Evolutionary conservation across 306 rosid species (phyloP).

Genomic region (Cicer chorassanicum): DNA sequence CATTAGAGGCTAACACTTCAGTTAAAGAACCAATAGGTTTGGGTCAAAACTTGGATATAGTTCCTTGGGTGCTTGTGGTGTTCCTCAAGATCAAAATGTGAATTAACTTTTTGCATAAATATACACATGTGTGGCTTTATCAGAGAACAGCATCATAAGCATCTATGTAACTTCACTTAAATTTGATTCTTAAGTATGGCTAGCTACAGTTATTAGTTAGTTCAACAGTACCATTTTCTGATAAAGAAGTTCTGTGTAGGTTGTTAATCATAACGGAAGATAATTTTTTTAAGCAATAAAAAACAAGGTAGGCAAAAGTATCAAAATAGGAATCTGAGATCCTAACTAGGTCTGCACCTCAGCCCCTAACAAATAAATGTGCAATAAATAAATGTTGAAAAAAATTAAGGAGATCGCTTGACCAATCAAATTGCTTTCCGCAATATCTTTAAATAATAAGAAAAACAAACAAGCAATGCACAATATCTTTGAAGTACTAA

Average conservation of each 20-base stretch:
- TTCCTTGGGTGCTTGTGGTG: neutral
- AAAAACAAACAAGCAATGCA: neutral
- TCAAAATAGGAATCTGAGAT: too few relatives aligned
- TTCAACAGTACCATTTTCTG: neutral
- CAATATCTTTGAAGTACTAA: neutral
- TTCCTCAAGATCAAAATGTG: neutral
- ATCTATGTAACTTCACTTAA: neutral
- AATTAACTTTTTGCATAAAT: neutral
- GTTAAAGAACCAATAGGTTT: neutral
- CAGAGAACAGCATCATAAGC: neutral
- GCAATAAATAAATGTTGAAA: neutral
- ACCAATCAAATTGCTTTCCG: neutral
- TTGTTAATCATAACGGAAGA: neutral
- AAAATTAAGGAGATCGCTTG: neutral
- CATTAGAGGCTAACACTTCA: conserved; percentile 1
- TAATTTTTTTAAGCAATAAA: too few relatives aligned
- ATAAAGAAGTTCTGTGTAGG: neutral
- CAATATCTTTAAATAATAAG: neutral
- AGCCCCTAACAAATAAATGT: neutral
- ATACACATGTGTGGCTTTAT: neutral
- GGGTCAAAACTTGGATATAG: conserved; percentile 6
- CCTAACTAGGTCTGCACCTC: too few relatives aligned
- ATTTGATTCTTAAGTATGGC: neutral
- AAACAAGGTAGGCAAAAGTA: too few relatives aligned
- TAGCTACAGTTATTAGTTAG: neutral